Percentiles rank a stretch among this genome's conserved stretches.
Evolutionary conservation across 75 land plant species (phyloP).

Genomic region (Pinus tabuliformis): DNA sequence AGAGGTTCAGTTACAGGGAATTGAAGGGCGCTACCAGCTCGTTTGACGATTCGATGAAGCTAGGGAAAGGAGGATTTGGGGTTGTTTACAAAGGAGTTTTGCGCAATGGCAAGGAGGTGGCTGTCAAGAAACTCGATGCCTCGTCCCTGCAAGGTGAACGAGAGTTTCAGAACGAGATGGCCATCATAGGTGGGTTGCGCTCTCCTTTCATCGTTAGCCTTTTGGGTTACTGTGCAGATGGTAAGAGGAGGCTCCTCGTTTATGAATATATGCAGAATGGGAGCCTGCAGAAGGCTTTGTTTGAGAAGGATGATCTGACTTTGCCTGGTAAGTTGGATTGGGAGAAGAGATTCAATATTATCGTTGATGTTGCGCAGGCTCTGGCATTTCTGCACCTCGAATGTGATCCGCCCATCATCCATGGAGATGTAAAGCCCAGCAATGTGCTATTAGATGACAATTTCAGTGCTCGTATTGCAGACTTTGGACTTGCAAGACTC

Average conservation of each 20-base stretch:
- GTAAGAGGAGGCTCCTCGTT: conserved; percentile 58
- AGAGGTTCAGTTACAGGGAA: conserved; percentile 27
- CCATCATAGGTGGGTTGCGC: conserved; percentile 42
- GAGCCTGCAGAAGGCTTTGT: conserved; percentile 84
- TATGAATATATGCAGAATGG: conserved; percentile 87
- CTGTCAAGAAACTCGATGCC: conserved; percentile 61
- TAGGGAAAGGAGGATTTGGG: conserved; percentile 79
- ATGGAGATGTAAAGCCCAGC: conserved; percentile 77
- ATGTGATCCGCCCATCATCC: conserved; percentile 82
- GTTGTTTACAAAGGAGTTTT: conserved; percentile 66
- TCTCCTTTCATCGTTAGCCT: conserved; percentile 72
- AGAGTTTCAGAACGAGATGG: conserved; percentile 72
- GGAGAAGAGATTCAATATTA: conserved; percentile 49
- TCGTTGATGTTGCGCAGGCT: conserved; percentile 59
- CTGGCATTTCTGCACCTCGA: conserved; percentile 59
- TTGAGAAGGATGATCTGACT: conserved; percentile 32
- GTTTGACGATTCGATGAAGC: conserved; percentile 35
- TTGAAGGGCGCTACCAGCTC: conserved; percentile 38
- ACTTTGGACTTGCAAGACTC: conserved; percentile 79
- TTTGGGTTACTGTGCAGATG: conserved; percentile 65
- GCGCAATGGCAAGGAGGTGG: conserved; percentile 57
- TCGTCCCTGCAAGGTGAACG: conserved; percentile 40
- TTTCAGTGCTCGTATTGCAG: conserved; percentile 61
- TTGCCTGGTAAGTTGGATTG: conserved; percentile 32
- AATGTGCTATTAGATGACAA: conserved; percentile 69